A percentile compares a stretch with the other conserved stretches of the same genome.
These are phyloP conservation scores for Sphaerobolus stellatus DNA, from an alignment of 1,284 basidiomycete species.

Conservation along the genomic window DNA sequence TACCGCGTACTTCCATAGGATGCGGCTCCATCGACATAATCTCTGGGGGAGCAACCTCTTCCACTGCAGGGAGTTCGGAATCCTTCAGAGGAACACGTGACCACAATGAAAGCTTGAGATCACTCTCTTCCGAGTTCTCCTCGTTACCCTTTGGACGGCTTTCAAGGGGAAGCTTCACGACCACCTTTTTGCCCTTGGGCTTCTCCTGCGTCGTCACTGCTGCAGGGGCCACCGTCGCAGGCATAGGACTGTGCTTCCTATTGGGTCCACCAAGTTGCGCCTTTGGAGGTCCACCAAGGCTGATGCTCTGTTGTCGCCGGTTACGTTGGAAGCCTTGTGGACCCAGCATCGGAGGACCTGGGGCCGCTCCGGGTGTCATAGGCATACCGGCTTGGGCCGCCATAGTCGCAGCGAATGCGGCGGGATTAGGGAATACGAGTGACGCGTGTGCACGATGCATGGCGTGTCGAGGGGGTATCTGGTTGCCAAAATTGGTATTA, in stretches of 20 bases:
- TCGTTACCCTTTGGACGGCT: slow-evolving; percentile 34
- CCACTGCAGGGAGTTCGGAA: slow-evolving; percentile 36
- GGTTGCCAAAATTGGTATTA: slow-evolving; percentile 48
- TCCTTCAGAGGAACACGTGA: slow-evolving; percentile 57
- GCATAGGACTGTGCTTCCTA: slow-evolving; percentile 68
- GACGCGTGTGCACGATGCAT: slow-evolving; percentile 50
- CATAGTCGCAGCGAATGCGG: slow-evolving; percentile 55
- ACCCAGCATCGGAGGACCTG: slow-evolving; percentile 49
- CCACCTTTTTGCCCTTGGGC: slow-evolving; percentile 64
- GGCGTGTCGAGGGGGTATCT: slow-evolving; percentile 44
- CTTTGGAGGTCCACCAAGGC: slow-evolving; percentile 75
- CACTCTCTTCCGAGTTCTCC: not conserved
- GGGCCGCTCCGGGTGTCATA: slow-evolving; percentile 61
- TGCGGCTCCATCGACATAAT: slow-evolving; percentile 51
- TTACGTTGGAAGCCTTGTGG: slow-evolving; percentile 43
- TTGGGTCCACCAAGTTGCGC: slow-evolving; percentile 74
- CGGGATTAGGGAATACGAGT: slow-evolving; percentile 40
- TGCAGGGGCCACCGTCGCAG: slow-evolving; percentile 28
- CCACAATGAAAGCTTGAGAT: slow-evolving; percentile 42
- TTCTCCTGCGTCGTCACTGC: slow-evolving; percentile 20
- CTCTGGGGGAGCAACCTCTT: slow-evolving; percentile 45
- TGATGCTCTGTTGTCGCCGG: slow-evolving; percentile 64
- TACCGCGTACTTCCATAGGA: slow-evolving; percentile 57
- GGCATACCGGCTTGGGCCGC: slow-evolving; percentile 55
- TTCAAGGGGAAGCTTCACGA: slow-evolving; percentile 72